Evolutionary conservation across 345 rosid genomes (phyloP).

Genomic region (Rubroshorea leprosula): DNA sequence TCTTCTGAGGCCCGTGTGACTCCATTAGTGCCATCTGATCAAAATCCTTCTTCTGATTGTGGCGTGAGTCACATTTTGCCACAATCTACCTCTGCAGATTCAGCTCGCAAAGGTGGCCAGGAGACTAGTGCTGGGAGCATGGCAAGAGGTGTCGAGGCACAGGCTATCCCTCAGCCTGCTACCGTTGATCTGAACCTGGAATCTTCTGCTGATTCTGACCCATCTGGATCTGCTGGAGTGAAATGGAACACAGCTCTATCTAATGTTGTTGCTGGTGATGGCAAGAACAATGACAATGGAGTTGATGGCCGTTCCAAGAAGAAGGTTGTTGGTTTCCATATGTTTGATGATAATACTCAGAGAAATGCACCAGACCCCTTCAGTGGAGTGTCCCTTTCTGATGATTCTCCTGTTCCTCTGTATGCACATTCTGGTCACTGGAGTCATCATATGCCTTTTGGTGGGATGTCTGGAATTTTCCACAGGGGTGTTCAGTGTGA

Average conservation of each 20-base stretch:
- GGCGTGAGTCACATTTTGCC: slow-evolving; percentile 14
- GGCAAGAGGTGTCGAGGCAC: slow-evolving; percentile 7
- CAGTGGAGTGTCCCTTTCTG: slow-evolving; percentile 35
- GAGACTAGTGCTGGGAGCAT: slow-evolving; percentile 16
- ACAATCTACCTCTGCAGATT: slow-evolving; percentile 3
- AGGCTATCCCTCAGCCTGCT: slow-evolving; percentile 7
- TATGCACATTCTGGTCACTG: slow-evolving; percentile 21
- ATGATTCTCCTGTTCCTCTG: slow-evolving; percentile 13
- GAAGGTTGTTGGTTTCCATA: slow-evolving; percentile 15
- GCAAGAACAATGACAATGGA: slow-evolving; percentile 21
- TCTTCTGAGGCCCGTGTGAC: slow-evolving; percentile 19
- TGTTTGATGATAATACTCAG: slow-evolving; percentile 1
- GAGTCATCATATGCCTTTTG: slow-evolving; percentile 20
- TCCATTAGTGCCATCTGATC: slow-evolving; percentile 18
- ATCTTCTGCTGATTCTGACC: slow-evolving; percentile 23
- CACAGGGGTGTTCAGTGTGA: slow-evolving; percentile 88
- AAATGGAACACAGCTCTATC: background rate
- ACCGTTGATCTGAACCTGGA: slow-evolving; percentile 36
- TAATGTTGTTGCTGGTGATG: slow-evolving; percentile 11
- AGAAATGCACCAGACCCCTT: slow-evolving; percentile 35
- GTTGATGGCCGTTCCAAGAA: slow-evolving; percentile 7
- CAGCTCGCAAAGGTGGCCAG: slow-evolving; percentile 13
- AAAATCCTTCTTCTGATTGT: slow-evolving; percentile 17
- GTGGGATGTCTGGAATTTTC: slow-evolving; percentile 34
- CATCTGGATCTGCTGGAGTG: slow-evolving; percentile 3